Evolutionary conservation across 2,329 filamentous ascomycete species (phyloP).

Genomic region (Thielaviopsis musarum): DNA sequence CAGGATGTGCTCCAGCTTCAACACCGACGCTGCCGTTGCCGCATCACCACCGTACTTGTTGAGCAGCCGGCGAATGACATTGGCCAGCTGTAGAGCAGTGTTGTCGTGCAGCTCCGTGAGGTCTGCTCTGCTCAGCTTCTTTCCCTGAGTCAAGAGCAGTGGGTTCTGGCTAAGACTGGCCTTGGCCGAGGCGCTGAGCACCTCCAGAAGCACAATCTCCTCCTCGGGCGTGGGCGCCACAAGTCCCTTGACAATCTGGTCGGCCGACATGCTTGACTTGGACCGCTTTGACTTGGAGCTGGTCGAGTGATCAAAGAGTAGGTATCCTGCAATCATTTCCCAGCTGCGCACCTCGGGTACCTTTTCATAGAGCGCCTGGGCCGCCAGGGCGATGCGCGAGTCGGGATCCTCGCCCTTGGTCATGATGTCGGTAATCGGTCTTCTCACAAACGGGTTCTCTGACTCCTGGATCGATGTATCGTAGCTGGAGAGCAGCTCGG

Average conservation of each 20-base stretch:
- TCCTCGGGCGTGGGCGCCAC: conserved; percentile 61
- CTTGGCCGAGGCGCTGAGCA: conserved; percentile 70
- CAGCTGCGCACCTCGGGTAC: conserved; percentile 69
- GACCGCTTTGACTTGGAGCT: conserved; percentile 27
- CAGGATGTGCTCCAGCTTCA: conserved; percentile 72
- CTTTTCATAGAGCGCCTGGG: conserved; percentile 70
- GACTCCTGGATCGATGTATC: conserved; percentile 26
- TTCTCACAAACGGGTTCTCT: conserved; percentile 6
- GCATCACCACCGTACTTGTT: conserved; percentile 90
- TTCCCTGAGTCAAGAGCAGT: conserved; percentile 21
- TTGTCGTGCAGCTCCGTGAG: conserved; percentile 59
- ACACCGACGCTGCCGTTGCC: conserved; percentile 67
- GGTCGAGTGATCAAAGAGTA: conserved; percentile 78
- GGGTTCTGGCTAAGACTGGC: conserved; percentile 42
- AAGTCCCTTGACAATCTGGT: conserved; percentile 49
- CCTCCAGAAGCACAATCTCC: conserved; percentile 72
- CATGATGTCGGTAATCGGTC: conserved; percentile 32
- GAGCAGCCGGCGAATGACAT: conserved; percentile 65
- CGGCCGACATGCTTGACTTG: conserved; percentile 33
- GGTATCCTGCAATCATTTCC: conserved; percentile 76
- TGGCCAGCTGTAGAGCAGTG: conserved; percentile 59
- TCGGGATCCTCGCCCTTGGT: conserved; percentile 51
- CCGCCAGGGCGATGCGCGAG: conserved; percentile 70
- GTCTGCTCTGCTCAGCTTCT: conserved; percentile 42
- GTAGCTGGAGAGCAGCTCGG: conserved; percentile 67